Base-by-base conservation (phyloP, 2,329 filamentous ascomycete species). In the Talaromyces sp. region DNA sequence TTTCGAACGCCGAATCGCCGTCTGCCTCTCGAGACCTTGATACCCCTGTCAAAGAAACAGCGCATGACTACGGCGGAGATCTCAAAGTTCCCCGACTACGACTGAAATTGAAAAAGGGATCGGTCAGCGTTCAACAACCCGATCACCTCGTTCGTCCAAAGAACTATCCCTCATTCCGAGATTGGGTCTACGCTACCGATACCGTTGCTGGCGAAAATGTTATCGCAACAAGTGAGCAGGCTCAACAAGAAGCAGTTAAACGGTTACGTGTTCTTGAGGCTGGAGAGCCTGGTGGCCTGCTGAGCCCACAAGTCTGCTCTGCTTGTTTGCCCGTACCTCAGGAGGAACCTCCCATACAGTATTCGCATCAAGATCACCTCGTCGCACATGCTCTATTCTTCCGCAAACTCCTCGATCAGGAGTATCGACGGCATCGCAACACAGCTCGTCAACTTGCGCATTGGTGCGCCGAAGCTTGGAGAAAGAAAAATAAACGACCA, bases 281-380 rank as follows among this genome's bases (percentile, higher is more conserved):
- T 68, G 87, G 88, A 3, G 83, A 91, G 71, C 86, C 88, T 5
- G 93, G 93, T 17, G 92, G 92, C 1, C 75, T 93, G 3, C 82
- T 97, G 31, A 92, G 90, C 60, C 80, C 84, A 63, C 87, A 88
- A 67, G 83, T 85, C 67, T 94, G 91, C 74, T 89, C 88, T 2
- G 80, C 89, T 27, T 95, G 91, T 70, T 84, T 88, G 19, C 91
- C 91, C 0, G 91, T 95, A 68, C 82, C 87, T 13, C 84, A 85
- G 67, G 88, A 91, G 65, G 91, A 96, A 71, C 91, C 91, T 0
- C 86, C 88, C 0, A 84, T 86, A 61, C 92, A 95, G 72, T 98
- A 92, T 82, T 88, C 90, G n/a, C 93, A 96, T 70, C 86, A 88
- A 73, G 93, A 98, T 73, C 91, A 98, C 74, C 84, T 98, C 62